Conservation (phyloP, 2,329 filamentous ascomycete genomes). For the Aspergillus persii region DNA sequence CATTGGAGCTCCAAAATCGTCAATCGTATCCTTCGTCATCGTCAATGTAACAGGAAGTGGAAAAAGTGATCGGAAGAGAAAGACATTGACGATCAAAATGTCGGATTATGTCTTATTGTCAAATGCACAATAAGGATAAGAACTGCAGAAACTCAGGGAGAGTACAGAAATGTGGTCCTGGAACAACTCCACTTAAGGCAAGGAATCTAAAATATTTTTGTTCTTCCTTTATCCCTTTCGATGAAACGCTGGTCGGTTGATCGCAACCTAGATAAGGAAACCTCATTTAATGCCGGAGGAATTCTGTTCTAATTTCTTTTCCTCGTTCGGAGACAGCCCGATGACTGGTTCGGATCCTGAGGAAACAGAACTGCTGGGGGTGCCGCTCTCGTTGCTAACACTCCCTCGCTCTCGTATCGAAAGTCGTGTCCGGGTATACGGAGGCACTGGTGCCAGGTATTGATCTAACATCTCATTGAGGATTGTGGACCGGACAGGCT, state of each 20-base stretch:
- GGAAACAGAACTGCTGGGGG: constrained; percentile 18
- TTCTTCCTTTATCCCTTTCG: no score
- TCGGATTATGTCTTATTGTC: not conserved
- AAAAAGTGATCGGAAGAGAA: not conserved
- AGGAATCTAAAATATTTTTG: no score
- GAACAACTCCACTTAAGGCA: no score
- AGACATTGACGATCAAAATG: not conserved
- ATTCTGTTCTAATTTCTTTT: constrained; percentile 4
- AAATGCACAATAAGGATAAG: not conserved
- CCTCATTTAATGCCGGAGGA: not conserved
- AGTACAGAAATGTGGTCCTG: not conserved
- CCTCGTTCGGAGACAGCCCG: constrained; percentile 16
- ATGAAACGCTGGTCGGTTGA: not conserved
- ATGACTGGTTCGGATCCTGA: constrained; percentile 17
- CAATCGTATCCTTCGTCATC: constrained; percentile 22
- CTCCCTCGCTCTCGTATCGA: constrained; percentile 30
- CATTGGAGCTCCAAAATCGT: constrained; percentile 10
- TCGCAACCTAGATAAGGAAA: not conserved
- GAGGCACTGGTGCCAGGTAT: constrained; percentile 56
- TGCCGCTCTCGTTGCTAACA: constrained; percentile 26
- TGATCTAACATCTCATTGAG: constrained; percentile 78
- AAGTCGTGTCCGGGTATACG: constrained; percentile 32
- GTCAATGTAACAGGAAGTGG: constrained; percentile 6
- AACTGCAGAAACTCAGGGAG: not conserved
- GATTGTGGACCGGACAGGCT: constrained; percentile 86